Evolutionary conservation across 495 filamentous ascomycete genomes (phyloP).

Genomic region (Chlorociboria aeruginascens): DNA sequence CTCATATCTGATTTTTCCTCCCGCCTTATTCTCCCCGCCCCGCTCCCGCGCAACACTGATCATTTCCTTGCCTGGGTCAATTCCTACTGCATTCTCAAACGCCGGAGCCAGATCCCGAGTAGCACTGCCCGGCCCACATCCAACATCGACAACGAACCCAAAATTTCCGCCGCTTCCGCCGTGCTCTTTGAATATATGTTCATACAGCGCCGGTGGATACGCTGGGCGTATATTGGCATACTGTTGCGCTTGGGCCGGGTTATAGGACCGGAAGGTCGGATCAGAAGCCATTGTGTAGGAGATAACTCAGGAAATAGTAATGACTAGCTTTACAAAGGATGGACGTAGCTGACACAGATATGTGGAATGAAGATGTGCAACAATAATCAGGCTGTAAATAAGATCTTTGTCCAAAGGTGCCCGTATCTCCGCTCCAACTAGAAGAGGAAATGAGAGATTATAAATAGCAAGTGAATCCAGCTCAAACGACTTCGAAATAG

Average conservation of each 20-base stretch:
- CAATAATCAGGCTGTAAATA: too few relatives aligned
- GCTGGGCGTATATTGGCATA: slow-evolving; percentile 31
- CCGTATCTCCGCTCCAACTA: too few relatives aligned
- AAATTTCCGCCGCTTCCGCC: slow-evolving; percentile 33
- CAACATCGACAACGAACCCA: slow-evolving; percentile 37
- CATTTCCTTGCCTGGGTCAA: slow-evolving; percentile 43
- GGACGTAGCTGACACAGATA: too few relatives aligned
- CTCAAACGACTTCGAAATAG: too few relatives aligned
- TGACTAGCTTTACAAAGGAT: too few relatives aligned
- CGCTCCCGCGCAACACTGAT: slow-evolving; percentile 29
- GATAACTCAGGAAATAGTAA: too few relatives aligned
- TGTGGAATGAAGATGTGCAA: too few relatives aligned
- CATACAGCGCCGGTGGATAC: slow-evolving; percentile 32
- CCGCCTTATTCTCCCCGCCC: slow-evolving; percentile 20
- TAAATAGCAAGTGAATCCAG: too few relatives aligned
- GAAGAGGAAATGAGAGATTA: too few relatives aligned
- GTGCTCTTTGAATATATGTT: slow-evolving; percentile 35
- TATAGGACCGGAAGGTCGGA: slow-evolving; percentile 34
- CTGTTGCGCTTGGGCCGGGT: slow-evolving; percentile 25
- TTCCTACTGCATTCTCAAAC: slow-evolving; percentile 48
- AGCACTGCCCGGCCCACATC: slow-evolving; percentile 52
- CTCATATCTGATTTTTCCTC: slow-evolving; percentile 27
- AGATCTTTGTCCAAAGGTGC: too few relatives aligned
- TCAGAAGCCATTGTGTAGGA: too few relatives aligned
- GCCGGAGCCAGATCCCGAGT: slow-evolving; percentile 58